Base-by-base conservation (phyloP, 225 moss, liverwort and hornwort species). In the Neckera pumila region DNA sequence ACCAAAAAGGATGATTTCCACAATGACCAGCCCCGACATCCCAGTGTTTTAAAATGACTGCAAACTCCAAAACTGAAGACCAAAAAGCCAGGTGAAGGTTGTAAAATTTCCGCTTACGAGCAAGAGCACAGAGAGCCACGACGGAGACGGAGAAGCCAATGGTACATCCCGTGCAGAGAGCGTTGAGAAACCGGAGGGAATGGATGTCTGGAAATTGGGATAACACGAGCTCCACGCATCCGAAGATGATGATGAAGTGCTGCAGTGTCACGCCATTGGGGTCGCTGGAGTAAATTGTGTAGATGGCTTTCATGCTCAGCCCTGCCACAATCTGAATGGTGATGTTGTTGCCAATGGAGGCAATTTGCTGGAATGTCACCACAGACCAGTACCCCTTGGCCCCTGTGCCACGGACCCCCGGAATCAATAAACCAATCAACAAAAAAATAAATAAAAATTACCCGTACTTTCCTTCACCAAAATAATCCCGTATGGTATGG, bases 311-410 rank as follows among this genome's bases (percentile, higher is more conserved):
- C 95, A 95, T 90, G 76, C 94, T 93, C 67, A 95, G 76, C 22
- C 96, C 96, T 4, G 95, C 96, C 65, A 94, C 96, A 49, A 96
- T 96, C 40, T 96, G 95, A 62, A 95, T 94, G 31, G 95, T 85
- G 42, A 96, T 95, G 86, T 96, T 96, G 85, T 96, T 96, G 86
- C 96, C 96, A 10, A 96, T 73, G 67, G 96, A 95, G 10, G 96
- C 96, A 42, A 94, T 91, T n/a, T 96, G 95, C 87, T 96, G 95
- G 85, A 96, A 96, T 3, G 76, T 54, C 27, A 91, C 31, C 6
- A 95, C 94, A 2, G 91, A 84, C 90, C 93, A 95, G 85, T 93
- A 96, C 17, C 96, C 96, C 88, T 83, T 92, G 6, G 66, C 60
- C 79, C 96, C 96, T 96, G 36, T 9, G 57, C 57, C 57, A 57